These are phyloP conservation scores for Puccinia hordei DNA, from an alignment of 1,284 basidiomycete species.

Conservation along the genomic window DNA sequence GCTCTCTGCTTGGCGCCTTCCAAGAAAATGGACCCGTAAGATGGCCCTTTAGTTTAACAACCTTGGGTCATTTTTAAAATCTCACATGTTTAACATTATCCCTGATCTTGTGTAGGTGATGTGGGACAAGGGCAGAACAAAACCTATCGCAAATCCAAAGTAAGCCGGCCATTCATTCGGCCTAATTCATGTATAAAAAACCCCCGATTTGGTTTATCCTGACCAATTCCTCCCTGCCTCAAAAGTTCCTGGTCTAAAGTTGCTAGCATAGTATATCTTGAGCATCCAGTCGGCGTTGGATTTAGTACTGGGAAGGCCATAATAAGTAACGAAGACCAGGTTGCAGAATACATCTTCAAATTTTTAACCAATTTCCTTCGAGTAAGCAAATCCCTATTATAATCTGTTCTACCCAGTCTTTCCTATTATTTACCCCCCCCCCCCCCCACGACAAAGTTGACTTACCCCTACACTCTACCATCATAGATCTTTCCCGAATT, in stretches of 20 bases:
- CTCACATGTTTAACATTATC: no score
- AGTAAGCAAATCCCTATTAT: conserved; percentile 9
- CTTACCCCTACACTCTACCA: not conserved
- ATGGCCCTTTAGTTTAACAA: conserved; percentile 11
- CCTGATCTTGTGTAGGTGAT: no score
- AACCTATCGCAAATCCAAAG: conserved; percentile 69
- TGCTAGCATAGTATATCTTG: conserved; percentile 67
- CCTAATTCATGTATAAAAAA: not conserved
- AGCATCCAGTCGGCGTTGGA: conserved; percentile 81
- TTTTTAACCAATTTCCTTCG: conserved; percentile 53
- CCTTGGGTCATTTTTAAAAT: not conserved
- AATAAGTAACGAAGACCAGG: conserved; percentile 61
- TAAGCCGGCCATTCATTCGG: conserved; percentile 74
- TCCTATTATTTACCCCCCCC: not conserved
- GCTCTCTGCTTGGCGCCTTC: no score
- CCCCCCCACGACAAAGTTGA: not conserved
- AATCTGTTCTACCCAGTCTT: conserved; percentile 52
- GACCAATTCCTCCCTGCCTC: not conserved
- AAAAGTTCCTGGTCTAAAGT: conserved; percentile 29
- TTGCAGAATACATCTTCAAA: conserved; percentile 59
- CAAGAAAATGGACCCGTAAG: no score
- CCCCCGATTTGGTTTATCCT: not conserved
- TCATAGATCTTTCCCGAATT: conserved; percentile 44
- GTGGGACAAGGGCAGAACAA: conserved; percentile 70
- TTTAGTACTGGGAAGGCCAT: conserved; percentile 74